These are phyloP conservation scores for Colletotrichum musae DNA, from an alignment of 2,329 filamentous ascomycete genomes.

Conservation along the genomic window DNA sequence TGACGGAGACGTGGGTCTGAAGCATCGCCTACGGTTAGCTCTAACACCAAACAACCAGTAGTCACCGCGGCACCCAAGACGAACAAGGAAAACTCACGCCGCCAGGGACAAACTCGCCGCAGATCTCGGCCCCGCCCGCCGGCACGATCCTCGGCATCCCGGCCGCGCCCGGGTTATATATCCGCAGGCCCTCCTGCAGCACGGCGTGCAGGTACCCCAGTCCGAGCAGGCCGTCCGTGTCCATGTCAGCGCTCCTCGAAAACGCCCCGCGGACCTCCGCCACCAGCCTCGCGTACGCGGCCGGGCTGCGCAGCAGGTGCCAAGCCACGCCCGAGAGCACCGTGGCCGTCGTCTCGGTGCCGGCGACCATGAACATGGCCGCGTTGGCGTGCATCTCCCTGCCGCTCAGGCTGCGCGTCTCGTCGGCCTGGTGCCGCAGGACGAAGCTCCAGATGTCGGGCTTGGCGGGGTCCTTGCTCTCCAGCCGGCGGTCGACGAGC, in stretches of 20 bases:
- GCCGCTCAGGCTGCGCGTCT: neutral
- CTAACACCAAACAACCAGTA: neutral
- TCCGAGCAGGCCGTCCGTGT: slow-evolving; percentile 46
- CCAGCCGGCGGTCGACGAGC: slow-evolving; percentile 29
- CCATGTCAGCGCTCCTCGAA: slow-evolving; percentile 54
- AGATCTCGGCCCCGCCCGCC: slow-evolving; percentile 51
- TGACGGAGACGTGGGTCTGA: slow-evolving; percentile 32
- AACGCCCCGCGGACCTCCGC: slow-evolving; percentile 58
- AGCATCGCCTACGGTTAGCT: neutral
- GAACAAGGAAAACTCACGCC: slow-evolving; percentile 47
- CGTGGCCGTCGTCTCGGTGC: slow-evolving; percentile 63
- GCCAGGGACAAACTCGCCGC: slow-evolving; percentile 50
- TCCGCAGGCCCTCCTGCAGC: slow-evolving; percentile 58
- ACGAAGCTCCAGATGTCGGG: slow-evolving; percentile 40
- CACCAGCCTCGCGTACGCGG: slow-evolving; percentile 47
- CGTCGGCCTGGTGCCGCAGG: slow-evolving; percentile 1
- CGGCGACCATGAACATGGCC: slow-evolving; percentile 51
- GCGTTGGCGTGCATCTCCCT: slow-evolving; percentile 40
- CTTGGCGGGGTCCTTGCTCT: slow-evolving; percentile 20
- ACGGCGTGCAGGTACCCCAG: slow-evolving; percentile 57
- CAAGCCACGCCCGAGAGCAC: slow-evolving; percentile 58
- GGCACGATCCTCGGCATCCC: slow-evolving; percentile 47
- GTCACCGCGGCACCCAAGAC: neutral
- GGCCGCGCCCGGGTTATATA: slow-evolving; percentile 46
- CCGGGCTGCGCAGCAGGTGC: slow-evolving; percentile 52